Evolutionary conservation across 2,329 filamentous ascomycete genomes (phyloP).

Genomic region (Pseudohalonectria lignicola): DNA sequence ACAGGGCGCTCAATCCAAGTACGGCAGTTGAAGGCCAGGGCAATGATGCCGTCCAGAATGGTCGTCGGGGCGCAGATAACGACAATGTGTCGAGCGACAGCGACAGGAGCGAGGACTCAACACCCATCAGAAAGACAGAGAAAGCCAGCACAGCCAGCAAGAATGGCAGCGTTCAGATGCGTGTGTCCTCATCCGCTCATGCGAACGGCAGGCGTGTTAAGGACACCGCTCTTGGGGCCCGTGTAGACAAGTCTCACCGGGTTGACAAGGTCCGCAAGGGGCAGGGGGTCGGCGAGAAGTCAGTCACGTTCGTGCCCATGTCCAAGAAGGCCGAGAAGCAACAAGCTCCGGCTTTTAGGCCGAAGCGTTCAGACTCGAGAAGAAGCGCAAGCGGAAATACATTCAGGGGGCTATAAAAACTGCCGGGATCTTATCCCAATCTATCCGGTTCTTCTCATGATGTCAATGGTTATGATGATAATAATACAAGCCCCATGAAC

Average conservation of each 20-base stretch:
- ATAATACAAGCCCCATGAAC: neutral
- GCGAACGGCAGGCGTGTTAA: conserved; percentile 43
- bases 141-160: conserved; percentile 15
- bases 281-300: conserved; percentile 50
- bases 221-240: conserved; percentile 46
- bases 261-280: conserved; percentile 30
- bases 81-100: conserved; percentile 21
- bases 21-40: conserved; percentile 42
- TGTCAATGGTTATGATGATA: neutral
- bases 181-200: conserved; percentile 58
- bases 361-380: conserved; percentile 31
- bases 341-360: conserved; percentile 19
- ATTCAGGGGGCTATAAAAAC: conserved; percentile 52
- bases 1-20: conserved; percentile 80
- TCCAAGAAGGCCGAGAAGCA: conserved; percentile 38
- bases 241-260: conserved; percentile 38
- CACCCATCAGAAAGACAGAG: conserved; percentile 4
- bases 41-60: conserved; percentile 23
- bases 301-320: conserved; percentile 63
- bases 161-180: conserved; percentile 43
- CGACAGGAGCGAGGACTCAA: conserved; percentile 22
- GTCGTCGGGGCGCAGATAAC: conserved; percentile 36
- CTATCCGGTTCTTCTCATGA: neutral
- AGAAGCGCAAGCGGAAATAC: conserved; percentile 69
- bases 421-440: too few relatives aligned